Conservation (phyloP, 2,329 filamentous ascomycete species). For the Botryotinia narcissicola region DNA sequence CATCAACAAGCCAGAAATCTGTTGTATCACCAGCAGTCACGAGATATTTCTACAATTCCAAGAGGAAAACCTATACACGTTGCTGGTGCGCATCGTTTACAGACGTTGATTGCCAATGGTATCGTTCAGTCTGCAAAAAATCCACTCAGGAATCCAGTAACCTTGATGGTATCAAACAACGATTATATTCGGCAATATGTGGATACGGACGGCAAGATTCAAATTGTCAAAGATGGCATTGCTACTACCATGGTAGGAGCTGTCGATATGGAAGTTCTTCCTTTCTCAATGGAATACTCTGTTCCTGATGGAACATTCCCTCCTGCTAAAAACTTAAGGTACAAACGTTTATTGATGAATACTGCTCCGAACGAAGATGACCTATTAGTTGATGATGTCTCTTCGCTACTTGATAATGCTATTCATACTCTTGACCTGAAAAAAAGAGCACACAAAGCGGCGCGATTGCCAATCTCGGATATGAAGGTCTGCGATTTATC, state of each 20-base stretch:
- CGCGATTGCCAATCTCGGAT: slow-evolving; percentile 1
- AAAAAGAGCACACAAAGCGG: background rate
- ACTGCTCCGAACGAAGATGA: background rate
- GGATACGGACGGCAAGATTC: background rate
- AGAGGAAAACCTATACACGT: background rate
- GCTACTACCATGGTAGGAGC: slow-evolving; percentile 5
- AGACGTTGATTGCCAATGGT: slow-evolving; percentile 3
- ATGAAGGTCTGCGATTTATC: slow-evolving; percentile 1
- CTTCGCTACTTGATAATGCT: background rate
- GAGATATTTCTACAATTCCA: background rate
- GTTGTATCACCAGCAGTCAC: slow-evolving; percentile 4
- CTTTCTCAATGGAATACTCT: slow-evolving; percentile 3
- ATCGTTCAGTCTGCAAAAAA: background rate
- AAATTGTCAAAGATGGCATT: background rate
- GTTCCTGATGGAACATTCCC: background rate
- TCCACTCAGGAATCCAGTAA: background rate
- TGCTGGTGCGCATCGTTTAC: background rate
- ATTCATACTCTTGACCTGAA: background rate
- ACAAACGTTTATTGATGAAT: slow-evolving; percentile 2
- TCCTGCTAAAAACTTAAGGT: background rate
- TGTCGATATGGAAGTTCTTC: slow-evolving; percentile 8
- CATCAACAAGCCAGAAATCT: background rate
- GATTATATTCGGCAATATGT: slow-evolving; percentile 6
- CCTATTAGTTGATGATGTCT: background rate
- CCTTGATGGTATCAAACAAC: slow-evolving; percentile 1